phyloP scores from a whole-genome alignment of 345 rosid species.

The Boechera stricta region DNA sequence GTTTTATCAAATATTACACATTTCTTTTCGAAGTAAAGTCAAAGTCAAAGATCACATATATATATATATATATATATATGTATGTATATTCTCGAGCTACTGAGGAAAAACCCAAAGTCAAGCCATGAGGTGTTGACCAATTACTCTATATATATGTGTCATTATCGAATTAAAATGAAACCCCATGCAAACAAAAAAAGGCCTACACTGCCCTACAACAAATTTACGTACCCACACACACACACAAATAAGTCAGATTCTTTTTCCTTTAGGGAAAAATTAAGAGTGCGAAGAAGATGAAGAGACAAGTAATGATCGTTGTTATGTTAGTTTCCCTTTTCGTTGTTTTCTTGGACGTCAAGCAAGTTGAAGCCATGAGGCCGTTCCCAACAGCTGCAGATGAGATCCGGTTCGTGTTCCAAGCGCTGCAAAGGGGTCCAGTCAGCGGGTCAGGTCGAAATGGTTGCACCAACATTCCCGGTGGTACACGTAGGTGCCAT shows the following conservation, averaged over 20 bases:
- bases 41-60: conserved; percentile 35
- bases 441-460: conserved; percentile 33
- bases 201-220: not conserved
- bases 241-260: not conserved
- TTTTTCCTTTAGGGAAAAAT: not conserved
- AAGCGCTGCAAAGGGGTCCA: conserved; percentile 28
- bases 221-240: conserved; percentile 13
- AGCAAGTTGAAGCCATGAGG: conserved; percentile 34
- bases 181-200: conserved; percentile 31
- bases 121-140: conserved; percentile 23
- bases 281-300: conserved; percentile 12
- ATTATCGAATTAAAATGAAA: not conserved
- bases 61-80: not conserved
- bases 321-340: conserved; percentile 12
- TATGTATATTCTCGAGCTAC: not conserved
- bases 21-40: conserved; percentile 10
- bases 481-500: conserved; percentile 27
- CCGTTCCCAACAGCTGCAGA: conserved; percentile 20
- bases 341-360: conserved; percentile 21
- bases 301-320: conserved; percentile 20
- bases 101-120: conserved; percentile 20
- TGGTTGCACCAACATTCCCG: conserved; percentile 39
- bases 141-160: conserved; percentile 27
- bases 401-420: conserved; percentile 32
- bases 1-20: conserved; percentile 19